These are phyloP conservation scores for Monosporascus ibericus DNA, from an alignment of 2,329 filamentous ascomycete species.

Conservation along the genomic window DNA sequence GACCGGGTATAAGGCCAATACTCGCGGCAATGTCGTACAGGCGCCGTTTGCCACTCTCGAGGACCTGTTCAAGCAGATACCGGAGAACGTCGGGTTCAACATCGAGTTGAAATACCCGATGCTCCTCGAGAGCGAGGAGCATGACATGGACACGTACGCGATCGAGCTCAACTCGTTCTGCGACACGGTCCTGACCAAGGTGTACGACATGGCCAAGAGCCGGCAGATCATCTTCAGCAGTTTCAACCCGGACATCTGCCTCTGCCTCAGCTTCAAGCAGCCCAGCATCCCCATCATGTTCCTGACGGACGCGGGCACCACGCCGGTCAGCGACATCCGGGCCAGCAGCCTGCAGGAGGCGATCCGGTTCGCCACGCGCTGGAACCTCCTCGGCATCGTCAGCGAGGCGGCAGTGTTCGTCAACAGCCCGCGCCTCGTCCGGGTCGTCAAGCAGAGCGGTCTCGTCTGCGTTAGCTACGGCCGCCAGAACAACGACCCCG, in stretches of 20 bases:
- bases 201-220: constrained; percentile 76
- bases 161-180: constrained; percentile 96
- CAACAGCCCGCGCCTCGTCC: constrained; percentile 80
- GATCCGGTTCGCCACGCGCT: constrained; percentile 86
- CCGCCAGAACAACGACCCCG: constrained; percentile 78
- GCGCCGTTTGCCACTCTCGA: constrained; percentile 92
- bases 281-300: constrained; percentile 94
- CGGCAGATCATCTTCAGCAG: constrained; percentile 96
- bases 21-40: constrained; percentile 89
- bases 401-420: constrained; percentile 83
- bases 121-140: constrained; percentile 89
- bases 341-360: constrained; percentile 92
- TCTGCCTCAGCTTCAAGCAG: constrained; percentile 93
- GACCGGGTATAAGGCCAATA: constrained; percentile 95
- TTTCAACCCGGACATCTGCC: constrained; percentile 95
- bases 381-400: constrained; percentile 92
- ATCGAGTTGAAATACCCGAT: constrained; percentile 99
- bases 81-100: constrained; percentile 84
- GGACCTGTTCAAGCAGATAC: constrained; percentile 82
- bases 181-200: constrained; percentile 83
- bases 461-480: constrained; percentile 95
- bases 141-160: constrained; percentile 94
- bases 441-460: constrained; percentile 89
- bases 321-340: constrained; percentile 76
- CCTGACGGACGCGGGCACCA: constrained; percentile 82